Conservation (phyloP, 306 rosid genomes). For the Parietaria judaica region DNA sequence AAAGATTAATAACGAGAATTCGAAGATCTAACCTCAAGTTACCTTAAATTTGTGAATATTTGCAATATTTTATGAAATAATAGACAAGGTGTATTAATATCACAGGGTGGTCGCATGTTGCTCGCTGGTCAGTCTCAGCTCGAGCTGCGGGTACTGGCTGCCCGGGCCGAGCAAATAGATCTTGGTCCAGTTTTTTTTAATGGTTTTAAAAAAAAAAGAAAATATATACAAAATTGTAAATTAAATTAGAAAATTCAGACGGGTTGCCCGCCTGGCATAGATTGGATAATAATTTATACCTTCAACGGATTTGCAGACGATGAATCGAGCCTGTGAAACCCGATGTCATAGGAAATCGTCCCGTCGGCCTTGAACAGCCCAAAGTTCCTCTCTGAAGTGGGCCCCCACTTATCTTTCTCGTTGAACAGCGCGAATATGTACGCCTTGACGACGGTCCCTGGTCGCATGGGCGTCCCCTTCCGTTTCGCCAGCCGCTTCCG, state of each 20-base stretch:
- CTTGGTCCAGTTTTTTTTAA: too few species aligned
- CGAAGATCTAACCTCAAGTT: not conserved
- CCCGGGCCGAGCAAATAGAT: too few species aligned
- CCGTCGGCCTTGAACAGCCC: slow-evolving; percentile 95
- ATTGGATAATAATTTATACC: slow-evolving; percentile 34
- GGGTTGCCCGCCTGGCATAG: not conserved
- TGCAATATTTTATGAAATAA: too few species aligned
- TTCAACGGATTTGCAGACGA: slow-evolving; percentile 58
- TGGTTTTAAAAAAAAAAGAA: too few species aligned
- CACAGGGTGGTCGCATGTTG: too few species aligned
- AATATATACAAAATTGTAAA: too few species aligned
- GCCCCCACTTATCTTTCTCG: slow-evolving; percentile 59
- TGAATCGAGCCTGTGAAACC: slow-evolving; percentile 73
- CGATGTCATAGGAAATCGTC: slow-evolving; percentile 70
- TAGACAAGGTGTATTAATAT: too few species aligned
- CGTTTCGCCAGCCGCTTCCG: slow-evolving; percentile 86
- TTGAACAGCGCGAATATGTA: slow-evolving; percentile 81
- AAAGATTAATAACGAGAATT: not conserved
- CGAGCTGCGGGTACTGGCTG: too few species aligned
- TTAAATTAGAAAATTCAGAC: too few species aligned
- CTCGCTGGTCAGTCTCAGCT: too few species aligned
- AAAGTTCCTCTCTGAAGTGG: slow-evolving; percentile 73
- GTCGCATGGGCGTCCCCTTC: slow-evolving; percentile 94
- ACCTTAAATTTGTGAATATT: too few species aligned
- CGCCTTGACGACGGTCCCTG: slow-evolving; percentile 66